Base-by-base conservation (phyloP, 345 rosid genomes). In the Ceriops tagal region DNA sequence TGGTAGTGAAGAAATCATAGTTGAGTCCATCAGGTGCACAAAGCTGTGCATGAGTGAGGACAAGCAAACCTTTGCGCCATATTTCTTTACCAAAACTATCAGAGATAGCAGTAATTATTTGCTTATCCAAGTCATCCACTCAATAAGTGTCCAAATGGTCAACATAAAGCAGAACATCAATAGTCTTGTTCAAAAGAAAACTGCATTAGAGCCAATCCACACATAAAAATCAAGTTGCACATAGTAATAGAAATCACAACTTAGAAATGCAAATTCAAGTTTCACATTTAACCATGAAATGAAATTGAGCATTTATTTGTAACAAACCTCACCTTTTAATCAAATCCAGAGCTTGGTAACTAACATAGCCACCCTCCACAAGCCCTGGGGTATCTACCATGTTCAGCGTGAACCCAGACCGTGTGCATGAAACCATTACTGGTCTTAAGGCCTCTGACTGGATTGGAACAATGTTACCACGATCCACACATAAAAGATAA, bases 361-460 rank as follows among this genome's bases (percentile, higher is more conserved):
- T 91, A 34, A 89, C 92, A 73, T 86, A 91, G 70, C 97, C 96
- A 70, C 92, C 97, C 66, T 91, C 97, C 46, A 89, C 85, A 30
- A 89, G 88, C 31, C 96, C 97, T 27, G 96, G 97, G 59, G 96
- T 86, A 78, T 91, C 92, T 8, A 91, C 77, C 20, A 91, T 77
- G 77, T 89, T 89, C 62, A 91, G 73, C 19, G 89, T 86, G 77
- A 91, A 89, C 32, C 96, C 97, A 19, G 91, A 83, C 59, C 87
- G 82, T 20, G 83, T 52, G 70, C 96, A 90, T 27, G 97, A 89
- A 66, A 89, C 91, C 85, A 89, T 84, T 57, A 86, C 73, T 0
- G 97, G 97, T 72, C 97, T 85, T 34, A 81, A 72, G 27, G 79
- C 81, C 74, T 91, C 96, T 0, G 96, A 74, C 96, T 91, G 64